Conservation (phyloP, 345 rosid genomes). For the Linum tenue region DNA sequence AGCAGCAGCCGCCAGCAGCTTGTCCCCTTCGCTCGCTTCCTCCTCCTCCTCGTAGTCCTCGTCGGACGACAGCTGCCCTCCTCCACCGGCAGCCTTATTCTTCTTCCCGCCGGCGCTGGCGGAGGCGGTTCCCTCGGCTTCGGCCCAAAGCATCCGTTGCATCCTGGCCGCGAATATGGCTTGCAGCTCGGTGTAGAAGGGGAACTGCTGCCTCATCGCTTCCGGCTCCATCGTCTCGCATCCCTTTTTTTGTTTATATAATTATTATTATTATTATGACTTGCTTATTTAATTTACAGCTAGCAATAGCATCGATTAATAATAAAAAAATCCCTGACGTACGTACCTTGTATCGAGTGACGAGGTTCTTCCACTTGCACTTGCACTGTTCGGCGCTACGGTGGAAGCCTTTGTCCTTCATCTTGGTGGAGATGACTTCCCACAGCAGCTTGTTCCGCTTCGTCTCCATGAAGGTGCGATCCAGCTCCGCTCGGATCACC, state of each 20-base stretch:
- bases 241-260: conserved; percentile 35
- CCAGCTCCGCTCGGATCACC: conserved; percentile 71
- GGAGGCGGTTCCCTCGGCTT: conserved; percentile 50
- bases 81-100: conserved; percentile 13
- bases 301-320: not conserved
- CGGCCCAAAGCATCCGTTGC: conserved; percentile 70
- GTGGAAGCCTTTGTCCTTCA: conserved; percentile 71
- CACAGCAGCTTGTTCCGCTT: conserved; percentile 87
- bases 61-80: conserved; percentile 50
- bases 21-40: conserved; percentile 31
- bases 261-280: not conserved
- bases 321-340: too few relatives aligned
- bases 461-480: conserved; percentile 85
- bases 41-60: conserved; percentile 69
- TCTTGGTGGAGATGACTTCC: conserved; percentile 65
- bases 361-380: conserved; percentile 99
- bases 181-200: conserved; percentile 69
- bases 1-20: not conserved
- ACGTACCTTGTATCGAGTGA: conserved; percentile 84
- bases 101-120: conserved; percentile 35
- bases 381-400: conserved; percentile 99
- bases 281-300: not conserved
- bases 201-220: conserved; percentile 68
- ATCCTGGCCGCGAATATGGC: conserved; percentile 51
- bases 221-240: conserved; percentile 77